Evolutionary conservation across 2,329 filamentous ascomycete species (phyloP), one percentile per base, ranked within the genome.

Genomic region (Stachybotrys elegans): DNA sequence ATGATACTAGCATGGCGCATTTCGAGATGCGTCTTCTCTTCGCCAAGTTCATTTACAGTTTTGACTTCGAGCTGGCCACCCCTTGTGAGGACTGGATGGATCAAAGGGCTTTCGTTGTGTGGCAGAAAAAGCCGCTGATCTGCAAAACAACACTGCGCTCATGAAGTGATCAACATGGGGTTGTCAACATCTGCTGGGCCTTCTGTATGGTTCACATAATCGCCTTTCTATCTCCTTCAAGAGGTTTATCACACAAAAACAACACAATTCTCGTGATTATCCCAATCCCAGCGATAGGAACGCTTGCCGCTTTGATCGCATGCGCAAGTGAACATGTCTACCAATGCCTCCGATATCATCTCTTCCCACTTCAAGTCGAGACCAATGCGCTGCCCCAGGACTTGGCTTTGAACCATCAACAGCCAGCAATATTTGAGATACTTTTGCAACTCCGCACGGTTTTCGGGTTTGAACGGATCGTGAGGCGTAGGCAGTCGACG

Each of bases 401-500:
- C 48, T 25, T 58, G 47, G 45, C 51, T 54, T 8, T 52, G 46
- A 19, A 61, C 43, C 6, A 62, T 32, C 4, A 59, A 7, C 19
- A 48, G 40, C 57, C 59, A 61, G 36, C 57, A 59, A 31, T 56
- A 56, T 35, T 42, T 54, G 5, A 62, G 40, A 40, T 60, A 60
- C 22, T 47, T 49, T 6, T 41, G 46, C 45, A 60, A 39, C 43
- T 55, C 54, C 14, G 52, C 48, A 19, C 38, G n/a, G 35, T 59
- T 56, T 1, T 42, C 42, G 5, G 8, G 22, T 22, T 54, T 48
- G 2, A 56, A 37, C 2, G 54, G 54, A 32, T 54, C 48, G 23
- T 56, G 43, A 8, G 45, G 38, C 5, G 49, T 36, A 16, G 27
- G 13, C 1, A 55, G 48, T 29, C 16, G 23, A 6, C 2, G 51